Conservation (phyloP, 371 early-diverging fungal species). For the Rozella allomycis region DNA sequence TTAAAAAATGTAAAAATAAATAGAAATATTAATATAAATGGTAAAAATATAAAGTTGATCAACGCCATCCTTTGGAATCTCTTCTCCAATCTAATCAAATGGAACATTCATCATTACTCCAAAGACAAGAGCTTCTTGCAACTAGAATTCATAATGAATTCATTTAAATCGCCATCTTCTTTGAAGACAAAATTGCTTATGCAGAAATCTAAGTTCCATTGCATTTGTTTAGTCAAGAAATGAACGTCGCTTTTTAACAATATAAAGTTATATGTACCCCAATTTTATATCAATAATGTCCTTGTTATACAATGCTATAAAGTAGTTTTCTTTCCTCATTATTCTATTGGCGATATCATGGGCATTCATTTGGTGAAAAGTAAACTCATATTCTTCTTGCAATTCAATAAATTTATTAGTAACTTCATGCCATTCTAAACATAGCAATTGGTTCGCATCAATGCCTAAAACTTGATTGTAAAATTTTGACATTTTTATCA, state of each 20-base stretch:
- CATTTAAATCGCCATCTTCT: conserved; percentile 49
- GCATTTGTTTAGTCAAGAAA: conserved; percentile 45
- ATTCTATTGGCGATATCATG: conserved; percentile 75
- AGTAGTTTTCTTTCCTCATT: conserved; percentile 88
- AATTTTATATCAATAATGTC: conserved; percentile 54
- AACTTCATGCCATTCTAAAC: no score
- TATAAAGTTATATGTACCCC: not conserved
- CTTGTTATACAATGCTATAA: conserved; percentile 82
- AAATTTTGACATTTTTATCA: no score
- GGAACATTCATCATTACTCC: conserved; percentile 11
- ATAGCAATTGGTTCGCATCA: no score
- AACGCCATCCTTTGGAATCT: conserved; percentile 70
- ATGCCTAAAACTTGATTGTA: no score
- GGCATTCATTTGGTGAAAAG: conserved; percentile 57
- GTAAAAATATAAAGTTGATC: conserved; percentile 57
- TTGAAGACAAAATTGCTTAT: conserved; percentile 67
- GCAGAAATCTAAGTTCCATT: conserved; percentile 76
- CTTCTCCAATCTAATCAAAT: conserved; percentile 33
- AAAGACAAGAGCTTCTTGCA: conserved; percentile 35
- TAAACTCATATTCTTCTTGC: no score
- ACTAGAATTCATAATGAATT: conserved; percentile 42
- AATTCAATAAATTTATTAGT: no score
- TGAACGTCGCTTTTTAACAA: conserved; percentile 1
- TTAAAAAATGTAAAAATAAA: conserved; percentile 67
- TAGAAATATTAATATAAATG: conserved; percentile 64